Evolutionary conservation across 2,329 filamentous ascomycete species (phyloP), one percentile per base, ranked within the genome.

Genomic region (Fonsecaea monophora): DNA sequence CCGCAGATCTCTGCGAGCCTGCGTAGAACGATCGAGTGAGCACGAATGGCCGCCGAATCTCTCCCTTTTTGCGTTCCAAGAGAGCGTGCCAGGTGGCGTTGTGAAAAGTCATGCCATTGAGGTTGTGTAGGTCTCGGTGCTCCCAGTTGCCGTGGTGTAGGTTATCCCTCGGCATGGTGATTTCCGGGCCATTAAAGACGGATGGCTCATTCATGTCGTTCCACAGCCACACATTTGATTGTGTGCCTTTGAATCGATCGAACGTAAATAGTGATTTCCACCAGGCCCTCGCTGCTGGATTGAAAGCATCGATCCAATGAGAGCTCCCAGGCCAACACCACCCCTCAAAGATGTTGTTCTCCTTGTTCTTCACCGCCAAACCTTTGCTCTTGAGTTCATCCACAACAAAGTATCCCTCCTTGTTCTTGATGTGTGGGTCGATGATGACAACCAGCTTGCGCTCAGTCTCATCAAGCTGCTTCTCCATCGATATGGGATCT

Each of bases 141-240:
- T 99, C 95, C 95, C 95, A 99, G 75, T 90, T 87, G 60, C 87
- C 94, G 75, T 91, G 82, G 77, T 99, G 95, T 35, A 99, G 80
- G 77, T 99, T 99, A 82, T 99, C 95, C 80, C 97, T 97, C 68
- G 95, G 95, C 94, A 98, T 98, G 4, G 94, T 98, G 2, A 93
- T 96, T 79, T 99, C 95, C 0, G 95, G 95, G 0, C 95, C 95
- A 77, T 98, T 98, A 83, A 99, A 99, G 1, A 99, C 95, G 0
- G 95, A 98, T 0, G 95, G 95, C 81, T 99, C 95, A 77, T 97
- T 98, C 95, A 99, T 99, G 78, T 99, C 95, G 78, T 99, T 99
- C 95, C 95, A 99, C 74, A 99, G 88, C 79, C 92, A 97, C 0
- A 92, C 90, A 78, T 98, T 99, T 70, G 89, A 84, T 73, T 90